These are phyloP conservation scores for Amyloporia xantha DNA, from an alignment of 768 basidiomycete genomes.

Conservation along the genomic window DNA sequence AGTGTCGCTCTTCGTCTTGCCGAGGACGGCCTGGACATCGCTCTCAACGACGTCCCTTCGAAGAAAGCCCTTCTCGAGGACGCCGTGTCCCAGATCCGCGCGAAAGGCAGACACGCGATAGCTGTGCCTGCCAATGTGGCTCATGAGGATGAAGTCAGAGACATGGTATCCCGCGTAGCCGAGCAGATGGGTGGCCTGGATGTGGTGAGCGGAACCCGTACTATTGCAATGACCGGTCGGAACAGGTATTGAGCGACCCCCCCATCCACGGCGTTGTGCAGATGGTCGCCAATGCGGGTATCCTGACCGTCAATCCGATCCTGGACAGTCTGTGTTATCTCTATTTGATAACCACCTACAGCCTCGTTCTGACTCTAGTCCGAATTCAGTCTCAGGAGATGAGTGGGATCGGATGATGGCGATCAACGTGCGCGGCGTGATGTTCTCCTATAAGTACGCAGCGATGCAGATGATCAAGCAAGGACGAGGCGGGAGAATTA, in stretches of 20 bases:
- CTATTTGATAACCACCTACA: not conserved
- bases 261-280: constrained; percentile 26
- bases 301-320: constrained; percentile 4
- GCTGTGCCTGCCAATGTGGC: constrained; percentile 34
- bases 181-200: constrained; percentile 36
- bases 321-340: constrained; percentile 7
- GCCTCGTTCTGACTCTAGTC: no score
- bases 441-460: constrained; percentile 38
- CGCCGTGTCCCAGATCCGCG: constrained; percentile 12
- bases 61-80: constrained; percentile 11
- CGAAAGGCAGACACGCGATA: constrained; percentile 19
- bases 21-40: constrained; percentile 20
- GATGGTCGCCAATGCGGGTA: constrained; percentile 25
- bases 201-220: constrained; percentile 29
- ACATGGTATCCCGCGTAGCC: constrained; percentile 27
- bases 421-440: constrained; percentile 34
- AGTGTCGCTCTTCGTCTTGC: constrained; percentile 23
- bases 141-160: constrained; percentile 34
- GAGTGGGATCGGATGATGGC: constrained; percentile 19
- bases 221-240: not conserved
- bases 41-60: constrained; percentile 10
- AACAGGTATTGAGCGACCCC: not conserved
- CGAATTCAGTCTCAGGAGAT: constrained; percentile 3
- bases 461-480: constrained; percentile 39
- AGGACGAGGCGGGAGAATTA: constrained; percentile 35